Percentiles rank a stretch among this genome's conserved stretches.
Evolutionary conservation across 2,329 filamentous ascomycete genomes (phyloP).

Genomic region (Capronia coronata): DNA sequence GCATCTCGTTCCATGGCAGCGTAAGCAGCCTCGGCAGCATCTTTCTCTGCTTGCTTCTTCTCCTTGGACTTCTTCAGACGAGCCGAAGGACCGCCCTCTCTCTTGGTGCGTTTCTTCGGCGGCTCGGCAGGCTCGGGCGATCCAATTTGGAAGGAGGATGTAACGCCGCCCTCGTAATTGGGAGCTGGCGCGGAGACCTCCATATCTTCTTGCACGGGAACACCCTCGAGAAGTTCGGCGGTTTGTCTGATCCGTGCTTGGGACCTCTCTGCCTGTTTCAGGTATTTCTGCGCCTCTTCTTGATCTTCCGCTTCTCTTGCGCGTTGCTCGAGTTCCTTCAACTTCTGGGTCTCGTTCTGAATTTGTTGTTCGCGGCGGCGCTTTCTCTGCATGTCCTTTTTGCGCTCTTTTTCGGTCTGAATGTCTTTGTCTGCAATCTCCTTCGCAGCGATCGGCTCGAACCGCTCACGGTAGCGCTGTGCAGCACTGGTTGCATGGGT

Average conservation of each 20-base stretch:
- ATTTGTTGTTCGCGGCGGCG: constrained; percentile 89
- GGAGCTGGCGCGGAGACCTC: constrained; percentile 66
- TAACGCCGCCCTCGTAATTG: constrained; percentile 76
- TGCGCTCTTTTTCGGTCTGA: constrained; percentile 93
- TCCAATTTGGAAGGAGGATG: constrained; percentile 72
- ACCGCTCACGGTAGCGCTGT: constrained; percentile 65
- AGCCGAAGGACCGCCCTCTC: constrained; percentile 42
- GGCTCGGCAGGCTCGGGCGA: constrained; percentile 46
- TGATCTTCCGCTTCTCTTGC: constrained; percentile 75
- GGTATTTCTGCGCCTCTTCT: constrained; percentile 69
- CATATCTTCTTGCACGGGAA: constrained; percentile 61
- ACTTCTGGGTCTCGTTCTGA: constrained; percentile 78
- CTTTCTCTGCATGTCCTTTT: constrained; percentile 99
- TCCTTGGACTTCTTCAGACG: constrained; percentile 83
- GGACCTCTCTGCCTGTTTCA: constrained; percentile 79
- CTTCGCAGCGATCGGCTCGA: constrained; percentile 73
- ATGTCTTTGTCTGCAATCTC: constrained; percentile 87
- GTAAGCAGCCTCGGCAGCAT: constrained; percentile 79
- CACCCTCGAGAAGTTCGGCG: constrained; percentile 76
- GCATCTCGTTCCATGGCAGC: constrained; percentile 53
- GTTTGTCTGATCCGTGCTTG: constrained; percentile 91
- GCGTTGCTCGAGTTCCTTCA: constrained; percentile 68
- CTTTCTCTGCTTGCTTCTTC: constrained; percentile 62
- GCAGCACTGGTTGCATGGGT: constrained; percentile 65
- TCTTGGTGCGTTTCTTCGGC: constrained; percentile 50